Conservation (phyloP, 2,329 filamentous ascomycete species). For the Conoideocrella luteorostrata region DNA sequence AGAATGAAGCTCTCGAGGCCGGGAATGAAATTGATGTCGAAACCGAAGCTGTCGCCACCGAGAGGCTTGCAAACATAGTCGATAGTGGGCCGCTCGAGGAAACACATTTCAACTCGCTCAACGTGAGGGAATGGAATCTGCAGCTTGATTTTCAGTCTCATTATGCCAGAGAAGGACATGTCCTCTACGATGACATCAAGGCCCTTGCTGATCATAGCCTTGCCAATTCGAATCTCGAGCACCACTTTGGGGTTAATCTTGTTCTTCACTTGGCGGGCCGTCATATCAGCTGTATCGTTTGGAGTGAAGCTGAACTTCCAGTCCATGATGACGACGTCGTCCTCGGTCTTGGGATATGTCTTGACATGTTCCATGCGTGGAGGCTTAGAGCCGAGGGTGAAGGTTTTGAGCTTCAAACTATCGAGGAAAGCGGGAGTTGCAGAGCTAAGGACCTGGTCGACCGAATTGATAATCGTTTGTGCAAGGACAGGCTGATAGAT, state of each 20-base stretch:
- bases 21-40: slow-evolving; percentile 98
- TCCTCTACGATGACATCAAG: slow-evolving; percentile 97
- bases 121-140: slow-evolving; percentile 94
- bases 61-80: slow-evolving; percentile 98
- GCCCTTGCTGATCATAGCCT: slow-evolving; percentile 94
- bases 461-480: slow-evolving; percentile 84
- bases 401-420: slow-evolving; percentile 86
- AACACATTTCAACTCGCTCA: slow-evolving; percentile 90
- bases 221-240: slow-evolving; percentile 88
- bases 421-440: slow-evolving; percentile 89
- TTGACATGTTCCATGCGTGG: slow-evolving; percentile 96
- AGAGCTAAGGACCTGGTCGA: slow-evolving; percentile 91
- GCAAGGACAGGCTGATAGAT: slow-evolving; percentile 95
- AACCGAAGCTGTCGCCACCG: slow-evolving; percentile 89
- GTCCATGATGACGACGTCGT: slow-evolving; percentile 96
- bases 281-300: slow-evolving; percentile 89
- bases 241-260: slow-evolving; percentile 97
- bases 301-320: slow-evolving; percentile 99
- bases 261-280: slow-evolving; percentile 79
- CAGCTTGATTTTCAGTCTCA: slow-evolving; percentile 96
- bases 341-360: slow-evolving; percentile 91
- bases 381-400: slow-evolving; percentile 89
- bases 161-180: slow-evolving; percentile 90
- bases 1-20: slow-evolving; percentile 89
- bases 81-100: slow-evolving; percentile 79